Evolutionary conservation across 352 stramenopile genomes (phyloP).

Genomic region (Pythium biforme): DNA sequence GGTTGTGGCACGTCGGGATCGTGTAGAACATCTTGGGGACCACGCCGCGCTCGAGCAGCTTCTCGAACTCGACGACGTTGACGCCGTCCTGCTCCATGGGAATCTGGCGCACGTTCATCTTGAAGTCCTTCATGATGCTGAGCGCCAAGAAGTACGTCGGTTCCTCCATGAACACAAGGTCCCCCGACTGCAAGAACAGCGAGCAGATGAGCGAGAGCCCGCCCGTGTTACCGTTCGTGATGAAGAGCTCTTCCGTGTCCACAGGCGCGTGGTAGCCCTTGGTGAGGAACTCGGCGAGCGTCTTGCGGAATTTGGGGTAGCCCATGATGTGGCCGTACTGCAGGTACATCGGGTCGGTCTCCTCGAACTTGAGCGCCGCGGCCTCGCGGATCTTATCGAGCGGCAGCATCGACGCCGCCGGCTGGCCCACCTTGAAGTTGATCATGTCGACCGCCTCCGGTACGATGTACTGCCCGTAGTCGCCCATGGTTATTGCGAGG

Average conservation of each 20-base stretch:
- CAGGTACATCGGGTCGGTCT: slow-evolving; percentile 86
- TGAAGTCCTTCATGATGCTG: slow-evolving; percentile 94
- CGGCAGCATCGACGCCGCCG: slow-evolving; percentile 76
- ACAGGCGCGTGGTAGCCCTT: slow-evolving; percentile 75
- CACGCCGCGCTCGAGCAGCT: slow-evolving; percentile 67
- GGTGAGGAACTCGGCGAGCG: slow-evolving; percentile 74
- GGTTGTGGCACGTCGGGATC: slow-evolving; percentile 95
- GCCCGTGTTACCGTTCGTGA: slow-evolving; percentile 93
- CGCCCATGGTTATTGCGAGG: slow-evolving; percentile 51
- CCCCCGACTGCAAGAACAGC: slow-evolving; percentile 80
- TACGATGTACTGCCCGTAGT: slow-evolving; percentile 86
- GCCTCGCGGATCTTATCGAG: slow-evolving; percentile 85
- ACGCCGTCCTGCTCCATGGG: slow-evolving; percentile 89
- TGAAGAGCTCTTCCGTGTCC: slow-evolving; percentile 86
- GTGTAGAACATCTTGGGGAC: slow-evolving; percentile 93
- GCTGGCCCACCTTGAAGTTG: slow-evolving; percentile 91
- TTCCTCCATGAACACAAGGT: slow-evolving; percentile 93
- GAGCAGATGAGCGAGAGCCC: slow-evolving; percentile 91
- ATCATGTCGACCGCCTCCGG: slow-evolving; percentile 79
- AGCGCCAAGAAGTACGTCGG: slow-evolving; percentile 93
- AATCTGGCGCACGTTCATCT: slow-evolving; percentile 87
- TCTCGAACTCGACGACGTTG: slow-evolving; percentile 85
- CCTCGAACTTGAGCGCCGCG: slow-evolving; percentile 76
- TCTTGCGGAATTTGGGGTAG: slow-evolving; percentile 83
- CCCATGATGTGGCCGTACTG: slow-evolving; percentile 89